Evolutionary conservation across 371 early-diverging fungal genomes (phyloP).

Genomic region (Rhizopus sp.): DNA sequence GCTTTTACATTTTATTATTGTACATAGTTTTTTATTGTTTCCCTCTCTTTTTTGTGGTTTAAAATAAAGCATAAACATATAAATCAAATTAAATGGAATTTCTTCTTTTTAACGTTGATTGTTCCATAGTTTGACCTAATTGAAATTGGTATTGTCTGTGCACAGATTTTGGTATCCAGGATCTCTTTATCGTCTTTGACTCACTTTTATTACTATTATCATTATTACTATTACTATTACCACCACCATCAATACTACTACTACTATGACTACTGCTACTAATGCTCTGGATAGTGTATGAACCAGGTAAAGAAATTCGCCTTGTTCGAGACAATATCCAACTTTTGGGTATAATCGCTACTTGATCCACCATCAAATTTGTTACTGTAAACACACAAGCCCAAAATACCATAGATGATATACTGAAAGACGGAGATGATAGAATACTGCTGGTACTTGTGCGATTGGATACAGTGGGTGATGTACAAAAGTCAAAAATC

Average conservation of each 20-base stretch:
- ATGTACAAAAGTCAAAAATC: constrained; percentile 30
- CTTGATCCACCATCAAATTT: constrained; percentile 36
- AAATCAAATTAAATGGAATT: constrained; percentile 21
- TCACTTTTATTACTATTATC: neutral
- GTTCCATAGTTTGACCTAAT: neutral
- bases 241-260: too few species aligned
- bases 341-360: constrained; percentile 13
- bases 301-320: constrained; percentile 28
- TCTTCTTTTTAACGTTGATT: constrained; percentile 12
- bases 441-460: constrained; percentile 2
- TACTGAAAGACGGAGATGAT: constrained; percentile 10
- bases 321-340: neutral
- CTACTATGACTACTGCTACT: too few species aligned
- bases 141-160: constrained; percentile 13
- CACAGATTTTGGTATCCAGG: constrained; percentile 17
- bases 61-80: too few species aligned
- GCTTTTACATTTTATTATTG: too few species aligned
- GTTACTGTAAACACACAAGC: constrained; percentile 38
- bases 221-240: too few species aligned
- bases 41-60: too few species aligned
- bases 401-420: constrained; percentile 39
- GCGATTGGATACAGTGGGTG: neutral
- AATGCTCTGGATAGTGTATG: constrained; percentile 9
- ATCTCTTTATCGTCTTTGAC: constrained; percentile 1
- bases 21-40: too few species aligned